Evolutionary conservation across 2,329 filamentous ascomycete genomes (phyloP).

Genomic region (Ophiostoma angusticollis): DNA sequence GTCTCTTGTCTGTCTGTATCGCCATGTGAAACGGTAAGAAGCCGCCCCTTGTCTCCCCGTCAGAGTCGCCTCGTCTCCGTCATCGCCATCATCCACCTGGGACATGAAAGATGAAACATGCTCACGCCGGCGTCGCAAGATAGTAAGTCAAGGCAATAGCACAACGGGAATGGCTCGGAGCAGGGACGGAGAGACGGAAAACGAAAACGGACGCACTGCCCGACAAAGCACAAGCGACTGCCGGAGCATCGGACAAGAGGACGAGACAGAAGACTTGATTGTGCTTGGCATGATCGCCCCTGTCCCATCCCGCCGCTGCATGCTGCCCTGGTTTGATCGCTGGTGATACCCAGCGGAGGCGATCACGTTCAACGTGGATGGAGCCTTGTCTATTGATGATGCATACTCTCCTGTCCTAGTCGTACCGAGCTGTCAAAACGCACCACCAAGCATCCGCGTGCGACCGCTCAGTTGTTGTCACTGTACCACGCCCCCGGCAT

Average conservation of each 20-base stretch:
- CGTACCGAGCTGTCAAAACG: no score
- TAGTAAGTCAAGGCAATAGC: no score
- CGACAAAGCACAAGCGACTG: no score
- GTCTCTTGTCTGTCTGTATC: no score
- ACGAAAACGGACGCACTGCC: no score
- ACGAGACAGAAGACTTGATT: background rate
- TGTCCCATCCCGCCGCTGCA: background rate
- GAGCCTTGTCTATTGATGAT: no score
- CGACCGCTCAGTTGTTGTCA: constrained; percentile 8
- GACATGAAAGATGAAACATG: constrained; percentile 7
- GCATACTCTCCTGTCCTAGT: no score
- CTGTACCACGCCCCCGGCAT: constrained; percentile 13
- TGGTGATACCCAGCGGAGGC: constrained; percentile 1
- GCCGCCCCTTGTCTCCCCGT: background rate
- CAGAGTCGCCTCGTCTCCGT: background rate
- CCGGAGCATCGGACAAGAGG: background rate
- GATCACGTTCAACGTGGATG: no score
- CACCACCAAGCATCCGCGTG: no score
- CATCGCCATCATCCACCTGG: background rate
- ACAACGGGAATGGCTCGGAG: background rate
- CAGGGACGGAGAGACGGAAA: background rate
- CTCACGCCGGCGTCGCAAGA: constrained; percentile 3
- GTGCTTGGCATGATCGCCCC: background rate
- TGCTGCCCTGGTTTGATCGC: constrained; percentile 2
- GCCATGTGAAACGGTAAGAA: no score